Evolutionary conservation across 2,329 filamentous ascomycete genomes (phyloP), one percentile per base, ranked within the genome.

Genomic region (Samsoniella hepiali): DNA sequence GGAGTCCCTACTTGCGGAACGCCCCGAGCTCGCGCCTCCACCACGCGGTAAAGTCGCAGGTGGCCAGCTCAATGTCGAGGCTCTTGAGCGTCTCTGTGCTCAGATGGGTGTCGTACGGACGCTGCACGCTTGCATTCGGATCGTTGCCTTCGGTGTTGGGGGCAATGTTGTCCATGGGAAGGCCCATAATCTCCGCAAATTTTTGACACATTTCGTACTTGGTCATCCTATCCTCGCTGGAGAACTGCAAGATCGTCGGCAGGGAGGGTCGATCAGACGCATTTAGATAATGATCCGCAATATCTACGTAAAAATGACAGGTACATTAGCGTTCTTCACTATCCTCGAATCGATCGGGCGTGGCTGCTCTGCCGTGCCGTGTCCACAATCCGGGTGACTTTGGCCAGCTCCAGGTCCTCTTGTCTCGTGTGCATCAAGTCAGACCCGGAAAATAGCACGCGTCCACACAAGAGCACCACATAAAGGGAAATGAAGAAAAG

Each of bases 21-120:
- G 86, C 86, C 65, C 80, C 79, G 58, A 86, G 78, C 69, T 88
- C 81, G 65, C 86, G 80, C 70, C 84, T 82, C 93, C 93, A 97
- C 93, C 93, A 97, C 17, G 81, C 87, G 53, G 79, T 79, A 73
- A 97, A 97, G 69, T 93, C 85, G 70, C 88, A 84, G 0, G 91
- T 91, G 53, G 83, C 79, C 63, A 94, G 85, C 71, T 90, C 83
- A 66, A 97, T 90, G 0, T 86, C 91, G 65, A 96, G 72, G 15
- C 91, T 86, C 73, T 85, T 85, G 67, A 97, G 77, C 45, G 81
- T 85, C 75, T 84, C 85, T 9, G 90, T 97, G 70, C 91, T 93
- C 53, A 97, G 79, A 75, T 97, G 92, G 69, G 90, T 94, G 76
- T 97, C 92, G 72, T 91, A 97, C 13, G 93, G 93, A 67, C 93